phyloP scores from a whole-genome alignment of 257 asterid species.

The Cordia subcordata region DNA sequence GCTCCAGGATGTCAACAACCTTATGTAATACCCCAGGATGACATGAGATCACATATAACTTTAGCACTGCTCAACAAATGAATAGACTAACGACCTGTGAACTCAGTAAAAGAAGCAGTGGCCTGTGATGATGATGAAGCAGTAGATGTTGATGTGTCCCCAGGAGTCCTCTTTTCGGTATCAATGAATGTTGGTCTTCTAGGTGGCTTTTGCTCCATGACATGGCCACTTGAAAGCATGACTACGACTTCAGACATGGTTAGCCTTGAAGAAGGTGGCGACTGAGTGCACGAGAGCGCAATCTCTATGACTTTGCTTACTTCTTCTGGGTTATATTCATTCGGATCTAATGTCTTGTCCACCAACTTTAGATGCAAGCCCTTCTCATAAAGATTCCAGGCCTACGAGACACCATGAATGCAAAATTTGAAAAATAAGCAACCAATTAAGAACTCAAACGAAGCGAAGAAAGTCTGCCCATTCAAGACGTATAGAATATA shows the following conservation, averaged over 20 bases:
- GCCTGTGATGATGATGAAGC: constrained; percentile 43
- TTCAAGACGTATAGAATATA: too few species aligned
- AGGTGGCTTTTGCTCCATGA: constrained; percentile 24
- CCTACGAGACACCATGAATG: too few species aligned
- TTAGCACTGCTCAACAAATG: too few species aligned
- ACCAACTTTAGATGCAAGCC: constrained; percentile 44
- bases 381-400: constrained; percentile 64
- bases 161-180: constrained; percentile 21
- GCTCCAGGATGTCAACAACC: too few species aligned
- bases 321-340: constrained; percentile 39
- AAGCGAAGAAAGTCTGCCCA: too few species aligned
- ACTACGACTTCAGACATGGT: constrained; percentile 72
- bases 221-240: constrained; percentile 48
- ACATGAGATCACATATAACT: too few species aligned
- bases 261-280: constrained; percentile 65
- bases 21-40: too few species aligned
- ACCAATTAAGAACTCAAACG: too few species aligned
- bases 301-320: constrained; percentile 63
- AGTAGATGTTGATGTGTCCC: constrained; percentile 19
- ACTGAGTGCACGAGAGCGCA: constrained; percentile 62
- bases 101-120: constrained; percentile 46
- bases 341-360: constrained; percentile 50
- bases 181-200: constrained; percentile 29
- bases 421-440: too few species aligned
- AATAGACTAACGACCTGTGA: constrained; percentile 58